phyloP scores from a whole-genome alignment of 176 grass and related monocot genomes.

The Lolium multiflorum region DNA sequence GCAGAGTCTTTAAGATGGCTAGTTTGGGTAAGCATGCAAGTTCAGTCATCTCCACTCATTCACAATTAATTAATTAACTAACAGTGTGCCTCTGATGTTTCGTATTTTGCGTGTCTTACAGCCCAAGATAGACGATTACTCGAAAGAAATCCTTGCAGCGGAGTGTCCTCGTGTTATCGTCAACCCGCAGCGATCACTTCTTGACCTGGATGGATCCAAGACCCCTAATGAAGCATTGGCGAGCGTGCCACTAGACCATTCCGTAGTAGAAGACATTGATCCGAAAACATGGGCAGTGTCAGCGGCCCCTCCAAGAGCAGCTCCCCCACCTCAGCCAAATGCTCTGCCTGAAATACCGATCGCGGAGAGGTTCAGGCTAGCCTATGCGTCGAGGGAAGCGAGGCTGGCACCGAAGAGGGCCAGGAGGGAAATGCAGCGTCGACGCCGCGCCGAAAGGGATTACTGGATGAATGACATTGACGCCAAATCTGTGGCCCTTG shows the following conservation, averaged over 20 bases:
- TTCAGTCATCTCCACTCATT: background rate
- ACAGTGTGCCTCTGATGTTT: background rate
- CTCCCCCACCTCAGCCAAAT: conserved; percentile 12
- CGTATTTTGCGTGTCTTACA: conserved; percentile 27
- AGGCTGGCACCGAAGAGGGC: conserved; percentile 89
- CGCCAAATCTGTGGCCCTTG: conserved; percentile 77
- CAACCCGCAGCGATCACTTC: conserved; percentile 65
- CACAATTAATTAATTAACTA: background rate
- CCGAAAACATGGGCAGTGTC: conserved; percentile 82
- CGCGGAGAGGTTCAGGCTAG: conserved; percentile 87
- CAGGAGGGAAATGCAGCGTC: conserved; percentile 72
- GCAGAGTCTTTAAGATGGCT: conserved; percentile 80
- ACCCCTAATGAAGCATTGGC: conserved; percentile 69
- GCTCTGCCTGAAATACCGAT: conserved; percentile 55
- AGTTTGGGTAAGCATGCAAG: conserved; percentile 71
- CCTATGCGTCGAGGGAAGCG: conserved; percentile 73
- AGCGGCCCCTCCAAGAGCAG: conserved; percentile 46
- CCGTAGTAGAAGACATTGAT: conserved; percentile 69
- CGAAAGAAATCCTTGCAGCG: conserved; percentile 58
- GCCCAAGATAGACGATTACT: conserved; percentile 90
- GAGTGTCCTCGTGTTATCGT: conserved; percentile 82
- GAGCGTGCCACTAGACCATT: conserved; percentile 67
- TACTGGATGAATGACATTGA: conserved; percentile 63
- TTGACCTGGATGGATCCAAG: conserved; percentile 60
- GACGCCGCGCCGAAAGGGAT: conserved; percentile 73